phyloP scores from a whole-genome alignment of 371 early-diverging fungal genomes.

The Circinella umbellata region DNA sequence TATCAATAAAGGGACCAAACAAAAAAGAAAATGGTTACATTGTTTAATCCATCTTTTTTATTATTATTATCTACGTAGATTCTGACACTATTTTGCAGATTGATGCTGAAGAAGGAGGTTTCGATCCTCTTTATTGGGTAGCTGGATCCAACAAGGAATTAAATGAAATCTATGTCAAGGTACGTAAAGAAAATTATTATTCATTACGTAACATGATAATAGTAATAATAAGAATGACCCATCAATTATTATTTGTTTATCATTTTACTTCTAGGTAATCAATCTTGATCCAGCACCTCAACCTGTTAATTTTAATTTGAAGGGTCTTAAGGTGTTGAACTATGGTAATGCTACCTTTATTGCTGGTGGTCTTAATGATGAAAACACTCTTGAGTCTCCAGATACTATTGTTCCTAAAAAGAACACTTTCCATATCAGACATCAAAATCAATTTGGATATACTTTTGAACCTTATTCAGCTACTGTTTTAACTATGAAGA shows the following conservation, averaged over 20 bases:
- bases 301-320: conserved; percentile 15
- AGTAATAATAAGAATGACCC: neutral
- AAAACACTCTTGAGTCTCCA: conserved; percentile 18
- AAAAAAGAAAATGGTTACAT: neutral
- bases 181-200: neutral
- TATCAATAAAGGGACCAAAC: neutral
- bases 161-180: conserved; percentile 23
- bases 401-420: conserved; percentile 15
- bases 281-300: conserved; percentile 20
- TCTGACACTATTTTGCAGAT: conserved; percentile 31
- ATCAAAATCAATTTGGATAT: conserved; percentile 15
- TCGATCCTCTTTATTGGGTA: conserved; percentile 40
- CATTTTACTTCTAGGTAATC: conserved; percentile 4
- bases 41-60: neutral
- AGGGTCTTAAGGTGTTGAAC: conserved; percentile 15
- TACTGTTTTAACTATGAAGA: conserved; percentile 21
- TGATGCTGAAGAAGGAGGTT: conserved; percentile 22
- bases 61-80: neutral
- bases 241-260: neutral
- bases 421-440: conserved; percentile 14
- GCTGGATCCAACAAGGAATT: conserved; percentile 25
- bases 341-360: conserved; percentile 22
- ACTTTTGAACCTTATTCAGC: conserved; percentile 28
- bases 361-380: conserved; percentile 15
- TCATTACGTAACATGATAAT: neutral